Base-by-base conservation (phyloP, 306 rosid genomes). In the Astragalus membranaceus region DNA sequence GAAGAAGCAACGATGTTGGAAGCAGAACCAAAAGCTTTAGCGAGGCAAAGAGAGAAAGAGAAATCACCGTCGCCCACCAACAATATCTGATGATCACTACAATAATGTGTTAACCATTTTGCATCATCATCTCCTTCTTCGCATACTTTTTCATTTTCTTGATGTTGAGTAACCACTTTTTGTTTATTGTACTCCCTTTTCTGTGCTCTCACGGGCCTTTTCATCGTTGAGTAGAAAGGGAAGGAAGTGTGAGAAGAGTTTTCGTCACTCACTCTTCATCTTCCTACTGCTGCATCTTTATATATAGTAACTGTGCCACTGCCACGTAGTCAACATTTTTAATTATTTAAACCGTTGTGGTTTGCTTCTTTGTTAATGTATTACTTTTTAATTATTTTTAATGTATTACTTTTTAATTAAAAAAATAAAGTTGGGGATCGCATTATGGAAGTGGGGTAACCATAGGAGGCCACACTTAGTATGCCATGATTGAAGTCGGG, bases 21-120 rank as follows among this genome's bases (percentile, higher is more conserved):
- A 33, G 88, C 85, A 1, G 88, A 84, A 43, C 65, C 77, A 68
- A 84, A 87, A 50, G 80, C 50, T 7, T 3, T 72, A 3, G 87
- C 88, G 5, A 87, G 78, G 14, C 58, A 66, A 8, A 71, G 65
- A 0, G 87, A 84, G 63, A 87, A 87, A 5, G 91, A 87, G 73
- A 84, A 87, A 82, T 84, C 91, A n/a, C 88, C 88, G 12, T 84
- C 88, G 13, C 91, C 87, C 23, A 87, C 91, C 74, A 84, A 52
- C 44, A 84, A 64, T 70, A 79, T 84, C 16, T 84, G 82, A 42
- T 87, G 87, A 58, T 74, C 75, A 6, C 82, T 79, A 0, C 82
- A 81, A 71, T 79, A 81, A 17, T 81, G 74, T 10, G 44, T 74
- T 0, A 77, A 11, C 85, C 85, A 81, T 84, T 65, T 81, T 46